A percentile compares a stretch with the other conserved stretches of the same genome.
Evolutionary conservation across 2,329 filamentous ascomycete species (phyloP).

Genomic region (Cladorrhinum sp.): DNA sequence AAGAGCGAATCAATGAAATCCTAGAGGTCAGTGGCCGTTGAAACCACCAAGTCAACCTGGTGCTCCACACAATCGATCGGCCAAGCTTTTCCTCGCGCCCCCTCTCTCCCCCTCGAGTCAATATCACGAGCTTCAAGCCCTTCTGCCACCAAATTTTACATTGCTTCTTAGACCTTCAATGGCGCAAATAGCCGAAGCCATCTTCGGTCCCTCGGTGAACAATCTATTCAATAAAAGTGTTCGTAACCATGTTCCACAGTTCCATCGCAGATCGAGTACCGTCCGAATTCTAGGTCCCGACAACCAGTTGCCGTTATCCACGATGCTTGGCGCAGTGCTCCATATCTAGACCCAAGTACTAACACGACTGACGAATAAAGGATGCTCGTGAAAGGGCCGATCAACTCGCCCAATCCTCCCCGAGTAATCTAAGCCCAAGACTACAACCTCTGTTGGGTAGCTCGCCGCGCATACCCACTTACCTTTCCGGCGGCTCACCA

Average conservation of each 20-base stretch:
- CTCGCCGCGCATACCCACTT: constrained; percentile 12
- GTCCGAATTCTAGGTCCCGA: background rate
- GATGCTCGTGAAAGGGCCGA: constrained; percentile 32
- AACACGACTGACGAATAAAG: constrained; percentile 17
- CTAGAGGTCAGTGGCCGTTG: constrained; percentile 31
- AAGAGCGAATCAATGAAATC: constrained; percentile 34
- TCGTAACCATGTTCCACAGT: constrained; percentile 18
- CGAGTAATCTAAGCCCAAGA: constrained; percentile 14
- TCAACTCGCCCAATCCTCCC: constrained; percentile 16
- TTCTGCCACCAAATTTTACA: too few species aligned
- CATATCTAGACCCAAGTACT: background rate
- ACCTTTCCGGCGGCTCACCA: constrained; percentile 10
- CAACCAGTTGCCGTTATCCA: constrained; percentile 5
- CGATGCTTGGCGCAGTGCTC: background rate
- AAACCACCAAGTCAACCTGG: background rate
- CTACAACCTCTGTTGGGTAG: constrained; percentile 25
- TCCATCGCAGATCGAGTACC: background rate
- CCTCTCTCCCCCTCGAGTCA: background rate
- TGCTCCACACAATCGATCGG: constrained; percentile 2
- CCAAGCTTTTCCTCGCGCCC: background rate
- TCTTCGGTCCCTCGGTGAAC: constrained; percentile 22
- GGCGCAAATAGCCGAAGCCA: constrained; percentile 17
- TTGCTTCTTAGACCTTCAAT: constrained; percentile 7
- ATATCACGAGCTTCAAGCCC: background rate
- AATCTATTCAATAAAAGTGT: constrained; percentile 23